Evolutionary conservation across 1,139 yeast genomes (phyloP).

Genomic region (Nakaseomyces nivariensis): DNA sequence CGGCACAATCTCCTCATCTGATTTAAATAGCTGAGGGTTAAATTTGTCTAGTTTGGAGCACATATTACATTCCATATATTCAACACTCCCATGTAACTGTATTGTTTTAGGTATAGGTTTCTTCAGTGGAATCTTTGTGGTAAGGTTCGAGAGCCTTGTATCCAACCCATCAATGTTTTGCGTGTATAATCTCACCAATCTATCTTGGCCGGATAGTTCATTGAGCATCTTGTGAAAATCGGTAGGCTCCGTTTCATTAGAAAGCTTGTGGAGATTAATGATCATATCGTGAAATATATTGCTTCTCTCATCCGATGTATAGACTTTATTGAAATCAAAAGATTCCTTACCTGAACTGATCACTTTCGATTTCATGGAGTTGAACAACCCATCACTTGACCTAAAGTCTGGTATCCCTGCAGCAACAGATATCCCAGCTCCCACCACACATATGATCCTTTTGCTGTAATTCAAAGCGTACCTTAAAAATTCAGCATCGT

Average conservation of each 20-base stretch:
- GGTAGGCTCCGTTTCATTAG: slow-evolving; percentile 56
- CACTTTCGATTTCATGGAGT: slow-evolving; percentile 44
- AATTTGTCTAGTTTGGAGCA: slow-evolving; percentile 45
- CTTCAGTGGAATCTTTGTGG: slow-evolving; percentile 38
- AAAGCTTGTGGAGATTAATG: slow-evolving; percentile 48
- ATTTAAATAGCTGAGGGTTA: slow-evolving; percentile 33
- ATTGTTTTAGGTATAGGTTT: slow-evolving; percentile 45
- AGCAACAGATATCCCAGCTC: slow-evolving; percentile 85
- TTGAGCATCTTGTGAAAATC: slow-evolving; percentile 60
- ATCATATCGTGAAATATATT: slow-evolving; percentile 65
- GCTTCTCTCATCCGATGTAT: slow-evolving; percentile 52
- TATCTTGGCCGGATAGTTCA: slow-evolving; percentile 47
- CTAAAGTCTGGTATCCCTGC: slow-evolving; percentile 90
- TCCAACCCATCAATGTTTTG: slow-evolving; percentile 53
- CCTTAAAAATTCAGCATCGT: slow-evolving; percentile 35
- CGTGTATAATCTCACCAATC: slow-evolving; percentile 64
- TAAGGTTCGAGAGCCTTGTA: slow-evolving; percentile 36
- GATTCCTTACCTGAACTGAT: slow-evolving; percentile 64
- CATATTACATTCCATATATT: slow-evolving; percentile 62
- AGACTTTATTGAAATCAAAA: slow-evolving; percentile 65
- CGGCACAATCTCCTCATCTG: slow-evolving; percentile 31
- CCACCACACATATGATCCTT: slow-evolving; percentile 51
- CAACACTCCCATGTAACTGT: slow-evolving; percentile 74
- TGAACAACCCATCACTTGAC: slow-evolving; percentile 67
- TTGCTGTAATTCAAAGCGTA: slow-evolving; percentile 40